Evolutionary conservation across 306 rosid species (phyloP), one percentile per base, ranked within the genome.

Genomic region (Quercus dentata): DNA sequence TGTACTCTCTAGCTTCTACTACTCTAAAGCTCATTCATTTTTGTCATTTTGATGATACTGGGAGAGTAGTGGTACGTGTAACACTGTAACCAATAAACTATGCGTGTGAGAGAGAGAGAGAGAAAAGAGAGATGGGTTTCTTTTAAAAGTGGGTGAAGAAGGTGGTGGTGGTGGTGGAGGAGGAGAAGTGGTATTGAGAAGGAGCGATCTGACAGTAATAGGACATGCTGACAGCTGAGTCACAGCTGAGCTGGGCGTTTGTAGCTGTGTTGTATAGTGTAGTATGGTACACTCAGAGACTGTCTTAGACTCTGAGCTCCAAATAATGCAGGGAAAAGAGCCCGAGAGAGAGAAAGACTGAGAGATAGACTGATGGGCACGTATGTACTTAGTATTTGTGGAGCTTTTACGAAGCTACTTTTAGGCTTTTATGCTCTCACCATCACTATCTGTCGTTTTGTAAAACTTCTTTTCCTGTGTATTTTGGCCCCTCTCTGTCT

Each of bases 151-250:
- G 71, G 78, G 57, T 69, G 72, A 70, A 73, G 76, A 51, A 74
- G 70, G 41, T 58, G 61, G 41, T 64, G 81, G 79, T 74, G 25
- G 52, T 70, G 28, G 71, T 21, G 82, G 70, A 31, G 83, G 59
- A 27, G 71, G 77, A 76, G 83, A 17, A 77, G 80, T 17, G 2
- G 25, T 23, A 7, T 15, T 72, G 83, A 84, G 89, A 89, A 84
- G 90, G 71, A 82, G 85, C 74, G 89, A 84, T 79, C 87, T 85
- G 89, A 86, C 87, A 10, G 17, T 41, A 41, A 41, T 41, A 41
- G 46, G 46, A 41, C 46, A 49, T 49, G 54, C 54, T 49, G 54
- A 11, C 92, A 88, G 87, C 89, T 79, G 38, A 5, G 67, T 12
- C 54, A 52, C 52, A 67, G 65, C 20, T n/a, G 33, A 46, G 54